Base-by-base conservation (phyloP, 192 early-diverging fungal genomes). In the Coemansia interrupta region DNA sequence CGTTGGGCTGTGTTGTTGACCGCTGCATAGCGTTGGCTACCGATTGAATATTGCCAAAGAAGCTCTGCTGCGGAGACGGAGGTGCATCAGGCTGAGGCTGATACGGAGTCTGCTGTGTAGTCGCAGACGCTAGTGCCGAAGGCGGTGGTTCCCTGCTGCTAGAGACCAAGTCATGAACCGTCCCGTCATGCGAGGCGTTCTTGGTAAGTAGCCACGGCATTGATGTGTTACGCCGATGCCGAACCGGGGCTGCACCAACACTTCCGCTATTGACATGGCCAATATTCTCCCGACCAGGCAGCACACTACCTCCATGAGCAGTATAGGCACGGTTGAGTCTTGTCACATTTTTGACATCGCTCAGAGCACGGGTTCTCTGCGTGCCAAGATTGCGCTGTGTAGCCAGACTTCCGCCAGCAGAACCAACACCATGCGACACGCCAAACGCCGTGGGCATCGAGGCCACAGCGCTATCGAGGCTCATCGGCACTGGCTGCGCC, bases 221-320 rank as follows among this genome's bases (percentile, higher is more conserved):
- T 10, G 74, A 78, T 12, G 70, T 64, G 52, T 78, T 72, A 10
- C 74, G 68, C 26, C 69, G 59, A 29, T 78, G 74, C 11, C 4
- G 61, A 51, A 3, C 30, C 17, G 5, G 18, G 32, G 23, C 30
- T 17, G 26, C 24, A 14, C 53, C 50, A 2, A 28, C 43, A 22
- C 45, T 30, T n/a, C 23, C 52, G 47, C 39, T 30, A 5, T 39
- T 30, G 5, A 32, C 54, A 32, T 24, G 20, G 0, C 41, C 58
- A 12, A 38, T 29, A 2, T 26, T 26, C 17, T 32, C 29, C 3
- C n/a, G 0, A 29, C n/a, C n/a, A 17, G 28, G 26, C 11, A 51
- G 8, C 8, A 3, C 8, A 15, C 15, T 29, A 4, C 24, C 11
- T 23, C 24, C 26, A 7, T 18, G 6, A 51, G 14, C 5, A 15